phyloP scores from a whole-genome alignment of 257 asterid species.

The Fraxinus quadrangulata region DNA sequence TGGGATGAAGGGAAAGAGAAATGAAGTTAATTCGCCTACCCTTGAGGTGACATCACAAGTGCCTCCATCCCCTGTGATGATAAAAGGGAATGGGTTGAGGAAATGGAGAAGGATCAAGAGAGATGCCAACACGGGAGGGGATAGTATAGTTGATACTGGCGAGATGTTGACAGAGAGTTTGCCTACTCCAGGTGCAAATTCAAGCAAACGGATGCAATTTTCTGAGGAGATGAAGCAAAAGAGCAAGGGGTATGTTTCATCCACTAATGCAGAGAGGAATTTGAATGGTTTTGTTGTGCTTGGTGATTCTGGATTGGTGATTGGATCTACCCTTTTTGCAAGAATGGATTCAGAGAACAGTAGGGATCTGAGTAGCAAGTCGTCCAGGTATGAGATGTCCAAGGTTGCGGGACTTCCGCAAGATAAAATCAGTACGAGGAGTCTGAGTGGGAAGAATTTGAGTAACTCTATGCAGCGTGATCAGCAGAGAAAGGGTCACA shows the following conservation, averaged over 20 bases:
- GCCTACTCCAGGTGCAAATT: conserved; percentile 27
- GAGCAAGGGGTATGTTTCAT: conserved; percentile 68
- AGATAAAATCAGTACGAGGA: conserved; percentile 44
- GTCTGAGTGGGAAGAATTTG: conserved; percentile 49
- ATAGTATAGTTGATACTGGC: conserved; percentile 28
- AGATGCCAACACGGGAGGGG: conserved; percentile 43
- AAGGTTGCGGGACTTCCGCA: conserved; percentile 31
- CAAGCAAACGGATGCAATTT: conserved; percentile 39
- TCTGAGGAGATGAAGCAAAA: conserved; percentile 42
- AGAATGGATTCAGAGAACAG: conserved; percentile 24
- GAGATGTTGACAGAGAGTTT: conserved; percentile 39
- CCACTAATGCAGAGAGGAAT: conserved; percentile 53
- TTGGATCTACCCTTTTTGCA: conserved; percentile 36
- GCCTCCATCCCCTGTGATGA: conserved; percentile 20
- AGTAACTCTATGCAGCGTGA: conserved; percentile 39
- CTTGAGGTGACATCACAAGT: conserved; percentile 16
- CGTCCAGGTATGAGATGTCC: conserved; percentile 49
- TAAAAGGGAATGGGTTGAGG: conserved; percentile 16
- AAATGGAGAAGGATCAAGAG: conserved; percentile 81
- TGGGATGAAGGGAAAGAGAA: conserved; percentile 28
- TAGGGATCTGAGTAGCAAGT: conserved; percentile 74
- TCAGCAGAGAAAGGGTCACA: conserved; percentile 45
- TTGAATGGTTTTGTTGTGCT: conserved; percentile 38
- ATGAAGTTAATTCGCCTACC: conserved; percentile 4
- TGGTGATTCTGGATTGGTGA: conserved; percentile 39